phyloP scores from a whole-genome alignment of 768 basidiomycete species.

The Lactarius evosmus region DNA sequence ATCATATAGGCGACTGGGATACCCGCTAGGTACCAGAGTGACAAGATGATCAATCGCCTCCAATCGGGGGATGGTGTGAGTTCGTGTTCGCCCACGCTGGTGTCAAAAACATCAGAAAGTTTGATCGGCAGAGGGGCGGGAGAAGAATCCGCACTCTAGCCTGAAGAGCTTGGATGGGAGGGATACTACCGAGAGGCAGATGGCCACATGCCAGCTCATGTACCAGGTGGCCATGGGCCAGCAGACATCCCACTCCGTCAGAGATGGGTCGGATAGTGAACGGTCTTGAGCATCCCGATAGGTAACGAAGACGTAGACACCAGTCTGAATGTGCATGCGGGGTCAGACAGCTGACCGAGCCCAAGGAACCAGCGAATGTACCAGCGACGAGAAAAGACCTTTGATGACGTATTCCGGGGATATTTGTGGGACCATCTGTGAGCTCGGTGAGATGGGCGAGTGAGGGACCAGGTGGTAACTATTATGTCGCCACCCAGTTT shows the following conservation, averaged over 20 bases:
- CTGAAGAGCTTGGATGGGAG: constrained; percentile 19
- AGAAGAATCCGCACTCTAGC: background rate
- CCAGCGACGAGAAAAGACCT: constrained; percentile 4
- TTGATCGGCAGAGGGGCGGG: background rate
- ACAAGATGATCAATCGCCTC: constrained; percentile 3
- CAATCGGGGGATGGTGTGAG: constrained; percentile 12
- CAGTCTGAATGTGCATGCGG: constrained; percentile 1
- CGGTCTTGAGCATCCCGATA: background rate
- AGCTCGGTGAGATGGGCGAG: no score
- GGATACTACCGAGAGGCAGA: constrained; percentile 16
- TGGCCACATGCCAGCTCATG: constrained; percentile 16
- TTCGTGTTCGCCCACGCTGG: background rate
- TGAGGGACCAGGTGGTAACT: no score
- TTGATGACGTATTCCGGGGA: constrained; percentile 4
- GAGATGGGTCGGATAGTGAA: background rate
- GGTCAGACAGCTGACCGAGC: background rate
- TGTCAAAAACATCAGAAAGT: background rate
- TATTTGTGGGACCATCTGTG: background rate
- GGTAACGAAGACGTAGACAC: constrained; percentile 7
- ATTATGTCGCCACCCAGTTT: no score
- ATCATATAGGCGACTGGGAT: constrained; percentile 1
- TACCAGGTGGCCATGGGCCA: constrained; percentile 23
- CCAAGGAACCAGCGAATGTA: background rate
- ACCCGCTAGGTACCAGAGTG: constrained; percentile 16
- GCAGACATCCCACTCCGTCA: constrained; percentile 18